phyloP scores from a whole-genome alignment of 2,329 filamentous ascomycete species.

The Ophiostoma triangulosporum region DNA sequence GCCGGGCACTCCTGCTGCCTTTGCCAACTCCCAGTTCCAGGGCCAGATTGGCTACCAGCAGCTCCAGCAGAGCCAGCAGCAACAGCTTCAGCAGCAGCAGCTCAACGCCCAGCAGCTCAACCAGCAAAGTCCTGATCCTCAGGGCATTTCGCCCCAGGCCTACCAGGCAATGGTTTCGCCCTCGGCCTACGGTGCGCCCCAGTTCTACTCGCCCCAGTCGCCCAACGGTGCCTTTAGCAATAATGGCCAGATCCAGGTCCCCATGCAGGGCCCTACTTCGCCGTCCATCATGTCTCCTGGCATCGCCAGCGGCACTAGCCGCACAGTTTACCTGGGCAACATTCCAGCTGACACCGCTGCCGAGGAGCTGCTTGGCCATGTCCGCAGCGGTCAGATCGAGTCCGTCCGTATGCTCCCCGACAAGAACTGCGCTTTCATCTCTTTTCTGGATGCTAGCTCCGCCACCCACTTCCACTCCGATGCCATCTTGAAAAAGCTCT shows the following conservation, averaged over 20 bases:
- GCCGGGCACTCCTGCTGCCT: slow-evolving; percentile 79
- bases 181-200: slow-evolving; percentile 65
- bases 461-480: slow-evolving; percentile 99
- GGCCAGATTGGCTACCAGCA: slow-evolving; percentile 66
- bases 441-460: slow-evolving; percentile 92
- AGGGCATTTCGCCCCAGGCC: slow-evolving; percentile 64
- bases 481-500: slow-evolving; percentile 98
- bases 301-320: slow-evolving; percentile 77
- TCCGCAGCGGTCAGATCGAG: slow-evolving; percentile 94
- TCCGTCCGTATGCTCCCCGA: slow-evolving; percentile 93
- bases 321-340: slow-evolving; percentile 94
- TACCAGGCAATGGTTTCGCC: slow-evolving; percentile 81
- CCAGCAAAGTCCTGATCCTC: slow-evolving; percentile 57
- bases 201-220: slow-evolving; percentile 76
- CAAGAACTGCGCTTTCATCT: slow-evolving; percentile 99
- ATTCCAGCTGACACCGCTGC: slow-evolving; percentile 96
- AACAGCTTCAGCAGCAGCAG: slow-evolving; percentile 43
- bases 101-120: slow-evolving; percentile 61
- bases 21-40: slow-evolving; percentile 84
- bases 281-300: slow-evolving; percentile 66
- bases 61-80: slow-evolving; percentile 45
- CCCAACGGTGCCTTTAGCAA: slow-evolving; percentile 64
- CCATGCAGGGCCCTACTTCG: slow-evolving; percentile 50
- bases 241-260: slow-evolving; percentile 44
- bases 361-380: slow-evolving; percentile 92